Evolutionary conservation across 2,329 filamentous ascomycete genomes (phyloP).

Genomic region (Diaporthe citri): DNA sequence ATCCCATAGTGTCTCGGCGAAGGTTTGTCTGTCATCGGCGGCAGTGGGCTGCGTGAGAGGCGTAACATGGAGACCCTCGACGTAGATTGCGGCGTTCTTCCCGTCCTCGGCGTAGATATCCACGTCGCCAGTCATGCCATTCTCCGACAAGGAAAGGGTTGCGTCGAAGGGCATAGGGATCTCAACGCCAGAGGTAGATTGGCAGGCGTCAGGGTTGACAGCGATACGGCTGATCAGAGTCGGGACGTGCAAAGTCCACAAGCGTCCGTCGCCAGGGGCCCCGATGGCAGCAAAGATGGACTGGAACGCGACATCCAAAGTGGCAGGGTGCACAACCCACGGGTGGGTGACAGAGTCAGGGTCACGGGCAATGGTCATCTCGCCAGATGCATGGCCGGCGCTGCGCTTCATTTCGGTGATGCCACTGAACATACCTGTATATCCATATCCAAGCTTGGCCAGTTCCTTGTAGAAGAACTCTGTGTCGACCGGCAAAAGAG

Average conservation of each 20-base stretch:
- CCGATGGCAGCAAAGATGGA: slow-evolving; percentile 21
- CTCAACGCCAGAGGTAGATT: neutral
- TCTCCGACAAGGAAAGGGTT: neutral
- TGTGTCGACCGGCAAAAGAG: slow-evolving; percentile 19
- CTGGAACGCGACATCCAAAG: slow-evolving; percentile 35
- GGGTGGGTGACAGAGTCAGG: neutral
- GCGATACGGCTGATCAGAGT: slow-evolving; percentile 18
- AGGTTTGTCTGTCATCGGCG: slow-evolving; percentile 35
- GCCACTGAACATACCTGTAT: slow-evolving; percentile 30
- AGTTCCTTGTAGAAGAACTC: slow-evolving; percentile 38
- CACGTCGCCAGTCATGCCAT: slow-evolving; percentile 32
- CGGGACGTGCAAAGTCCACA: slow-evolving; percentile 32
- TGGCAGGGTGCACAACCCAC: slow-evolving; percentile 30
- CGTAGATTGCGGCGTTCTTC: slow-evolving; percentile 33
- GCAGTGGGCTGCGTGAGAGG: slow-evolving; percentile 35
- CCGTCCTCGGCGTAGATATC: slow-evolving; percentile 31
- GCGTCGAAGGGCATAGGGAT: slow-evolving; percentile 8
- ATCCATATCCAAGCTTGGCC: slow-evolving; percentile 36
- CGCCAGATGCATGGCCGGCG: neutral
- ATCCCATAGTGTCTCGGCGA: slow-evolving; percentile 35
- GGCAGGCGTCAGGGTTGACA: slow-evolving; percentile 28
- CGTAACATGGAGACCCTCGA: slow-evolving; percentile 35
- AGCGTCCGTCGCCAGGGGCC: slow-evolving; percentile 23
- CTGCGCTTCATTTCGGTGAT: slow-evolving; percentile 22
- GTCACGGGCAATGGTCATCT: neutral